Evolutionary conservation across 2,329 filamentous ascomycete species (phyloP), one percentile per base, ranked within the genome.

Genomic region (Ramularia collo-cygni): DNA sequence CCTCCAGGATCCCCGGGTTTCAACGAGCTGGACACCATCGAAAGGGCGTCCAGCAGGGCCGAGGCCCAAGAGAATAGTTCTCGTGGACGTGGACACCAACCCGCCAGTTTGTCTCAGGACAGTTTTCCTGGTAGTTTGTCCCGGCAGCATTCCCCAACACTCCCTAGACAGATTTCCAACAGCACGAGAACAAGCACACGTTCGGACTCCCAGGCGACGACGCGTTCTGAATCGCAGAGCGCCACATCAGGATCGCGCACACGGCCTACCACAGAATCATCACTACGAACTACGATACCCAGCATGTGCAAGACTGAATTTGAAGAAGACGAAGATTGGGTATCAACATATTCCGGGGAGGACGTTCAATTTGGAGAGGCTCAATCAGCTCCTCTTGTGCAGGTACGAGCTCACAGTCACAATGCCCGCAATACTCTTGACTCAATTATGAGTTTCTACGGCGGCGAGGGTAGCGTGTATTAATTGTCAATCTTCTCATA

Each of bases 381-480:
- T 13, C 46, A 50, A 24, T 46, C 51, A 14, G 52, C 38, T 28
- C 47, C 52, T 8, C 31, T 56, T 31, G 47, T 56, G 19, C 55
- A 58, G 55, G 54, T 56, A 56, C 47, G 54, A 49, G 21, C 21
- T 24, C 21, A 24, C 6, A 6, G 10, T 24, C 21, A 24, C 6
- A 6, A 24, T 24, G 38, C 47, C 38, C 41, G 50, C 39, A 50
- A 52, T 35, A 51, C 51, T 16, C 42, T 58, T 38, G 53, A 55
- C 44, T 54, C 52, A 19, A 46, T 58, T 40, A 40, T 57, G 40
- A 49, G 42, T 39, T 37, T 54, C 28, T 56, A 58, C 39, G 16
- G 38, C 27, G 34, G 21, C 6, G 21, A 47, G 15, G 44, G 40
- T 28, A 46, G 18, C 17, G 36, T 50, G 35, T 50, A 42, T 51